Conservation (phyloP, 345 rosid genomes). For the Nasturtium officinale region DNA sequence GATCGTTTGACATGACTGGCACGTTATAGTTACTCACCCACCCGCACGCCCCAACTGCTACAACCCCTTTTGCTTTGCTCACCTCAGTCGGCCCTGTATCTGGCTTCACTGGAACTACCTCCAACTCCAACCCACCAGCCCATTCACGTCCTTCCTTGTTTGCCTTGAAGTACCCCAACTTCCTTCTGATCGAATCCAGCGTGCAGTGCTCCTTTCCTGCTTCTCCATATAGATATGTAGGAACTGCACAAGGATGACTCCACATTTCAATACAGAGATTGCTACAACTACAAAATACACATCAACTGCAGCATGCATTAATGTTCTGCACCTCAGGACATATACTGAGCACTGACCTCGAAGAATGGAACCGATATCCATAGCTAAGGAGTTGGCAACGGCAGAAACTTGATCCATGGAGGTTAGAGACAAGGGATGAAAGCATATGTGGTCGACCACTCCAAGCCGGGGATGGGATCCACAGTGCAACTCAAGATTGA, state of each 20-base stretch:
- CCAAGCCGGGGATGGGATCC: conserved; percentile 94
- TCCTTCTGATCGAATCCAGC: conserved; percentile 82
- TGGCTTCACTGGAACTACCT: conserved; percentile 58
- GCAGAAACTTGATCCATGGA: conserved; percentile 64
- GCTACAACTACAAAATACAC: conserved; percentile 5
- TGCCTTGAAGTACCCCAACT: conserved; percentile 86
- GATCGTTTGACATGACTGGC: conserved; percentile 63
- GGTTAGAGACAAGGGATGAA: conserved; percentile 71
- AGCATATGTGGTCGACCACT: conserved; percentile 90
- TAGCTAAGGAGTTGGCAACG: conserved; percentile 69
- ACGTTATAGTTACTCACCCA: conserved; percentile 91
- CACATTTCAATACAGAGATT: background rate
- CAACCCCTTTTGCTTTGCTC: conserved; percentile 59
- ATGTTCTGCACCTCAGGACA: background rate
- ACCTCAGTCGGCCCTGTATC: conserved; percentile 68
- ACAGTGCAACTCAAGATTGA: conserved; percentile 62
- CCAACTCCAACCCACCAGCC: conserved; percentile 65
- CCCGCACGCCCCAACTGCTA: conserved; percentile 68
- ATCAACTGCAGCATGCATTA: conserved; percentile 1
- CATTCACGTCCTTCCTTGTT: conserved; percentile 63
- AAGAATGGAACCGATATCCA: conserved; percentile 66
- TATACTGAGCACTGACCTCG: conserved; percentile 54
- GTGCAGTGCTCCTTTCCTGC: conserved; percentile 62
- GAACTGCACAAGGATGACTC: conserved; percentile 57
- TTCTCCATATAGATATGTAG: conserved; percentile 80